A percentile compares a stretch with the other conserved stretches of the same genome.
Evolutionary conservation across 2,329 filamentous ascomycete species (phyloP).

Genomic region (Penicillium sp.): DNA sequence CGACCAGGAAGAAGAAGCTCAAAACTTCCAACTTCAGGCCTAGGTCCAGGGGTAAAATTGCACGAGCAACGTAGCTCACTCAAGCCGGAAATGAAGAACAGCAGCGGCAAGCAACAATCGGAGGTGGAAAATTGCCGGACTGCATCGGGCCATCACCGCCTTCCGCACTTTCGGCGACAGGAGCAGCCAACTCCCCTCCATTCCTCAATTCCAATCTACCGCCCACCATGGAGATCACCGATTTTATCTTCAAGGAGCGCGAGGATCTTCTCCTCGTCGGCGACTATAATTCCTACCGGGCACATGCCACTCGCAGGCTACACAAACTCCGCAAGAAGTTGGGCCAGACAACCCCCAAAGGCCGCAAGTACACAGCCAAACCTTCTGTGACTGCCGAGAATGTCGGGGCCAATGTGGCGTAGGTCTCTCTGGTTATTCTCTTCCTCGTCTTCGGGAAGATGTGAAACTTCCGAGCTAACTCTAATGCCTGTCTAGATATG

Average conservation of each 20-base stretch:
- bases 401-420: slow-evolving; percentile 77
- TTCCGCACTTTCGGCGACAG: slow-evolving; percentile 28
- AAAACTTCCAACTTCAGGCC: not conserved
- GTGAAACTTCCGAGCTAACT: slow-evolving; percentile 11
- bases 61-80: not conserved
- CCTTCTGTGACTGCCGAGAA: slow-evolving; percentile 73
- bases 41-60: not conserved
- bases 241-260: slow-evolving; percentile 76
- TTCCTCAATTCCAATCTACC: slow-evolving; percentile 8
- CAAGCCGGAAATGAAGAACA: not conserved
- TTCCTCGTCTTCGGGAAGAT: not conserved
- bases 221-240: slow-evolving; percentile 81
- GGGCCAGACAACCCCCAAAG: slow-evolving; percentile 79
- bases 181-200: slow-evolving; percentile 17
- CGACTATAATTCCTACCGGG: slow-evolving; percentile 84
- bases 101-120: slow-evolving; percentile 4
- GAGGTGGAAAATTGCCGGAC: slow-evolving; percentile 32
- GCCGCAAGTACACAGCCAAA: slow-evolving; percentile 81
- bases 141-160: slow-evolving; percentile 37
- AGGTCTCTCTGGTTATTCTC: slow-evolving; percentile 40
- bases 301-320: slow-evolving; percentile 77
- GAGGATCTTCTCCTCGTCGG: slow-evolving; percentile 85
- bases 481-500: slow-evolving; percentile 60
- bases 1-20: slow-evolving; percentile 1
- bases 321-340: slow-evolving; percentile 84